Percentiles rank a stretch among this genome's conserved stretches.
Conservation (phyloP, 192 early-diverging fungal genomes). For the Dissophora globulifera region DNA sequence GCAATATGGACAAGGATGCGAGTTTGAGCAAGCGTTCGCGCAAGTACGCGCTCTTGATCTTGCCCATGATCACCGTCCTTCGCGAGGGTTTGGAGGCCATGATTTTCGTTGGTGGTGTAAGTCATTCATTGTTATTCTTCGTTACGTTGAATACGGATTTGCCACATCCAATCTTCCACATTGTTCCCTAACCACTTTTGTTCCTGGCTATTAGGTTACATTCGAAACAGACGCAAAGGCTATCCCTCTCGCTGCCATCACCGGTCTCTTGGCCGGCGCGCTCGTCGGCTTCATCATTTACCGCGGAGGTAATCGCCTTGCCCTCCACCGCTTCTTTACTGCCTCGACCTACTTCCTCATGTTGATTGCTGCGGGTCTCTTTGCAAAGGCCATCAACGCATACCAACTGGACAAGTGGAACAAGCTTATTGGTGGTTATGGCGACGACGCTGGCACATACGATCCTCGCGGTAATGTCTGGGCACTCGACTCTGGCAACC, state of each 20-base stretch:
- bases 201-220: conserved; percentile 66
- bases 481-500: conserved; percentile 73
- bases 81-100: conserved; percentile 93
- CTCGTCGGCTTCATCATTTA: conserved; percentile 82
- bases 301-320: conserved; percentile 71
- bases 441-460: conserved; percentile 64
- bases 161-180: background rate
- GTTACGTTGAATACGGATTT: background rate
- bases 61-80: conserved; percentile 87
- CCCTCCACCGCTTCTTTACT: conserved; percentile 84
- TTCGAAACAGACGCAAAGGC: conserved; percentile 69
- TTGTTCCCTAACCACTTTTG: too few species aligned
- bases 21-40: conserved; percentile 37
- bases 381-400: conserved; percentile 70
- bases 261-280: conserved; percentile 74
- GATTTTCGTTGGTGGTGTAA: conserved; percentile 88
- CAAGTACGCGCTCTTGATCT: conserved; percentile 79
- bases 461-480: conserved; percentile 71
- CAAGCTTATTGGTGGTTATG: conserved; percentile 71
- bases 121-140: conserved; percentile 11
- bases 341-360: conserved; percentile 77
- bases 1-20: conserved; percentile 51
- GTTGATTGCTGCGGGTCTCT: conserved; percentile 84
- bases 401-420: conserved; percentile 77
- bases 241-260: conserved; percentile 84